Conservation (phyloP, 1,139 yeast species). For the Petasospora fabianii region DNA sequence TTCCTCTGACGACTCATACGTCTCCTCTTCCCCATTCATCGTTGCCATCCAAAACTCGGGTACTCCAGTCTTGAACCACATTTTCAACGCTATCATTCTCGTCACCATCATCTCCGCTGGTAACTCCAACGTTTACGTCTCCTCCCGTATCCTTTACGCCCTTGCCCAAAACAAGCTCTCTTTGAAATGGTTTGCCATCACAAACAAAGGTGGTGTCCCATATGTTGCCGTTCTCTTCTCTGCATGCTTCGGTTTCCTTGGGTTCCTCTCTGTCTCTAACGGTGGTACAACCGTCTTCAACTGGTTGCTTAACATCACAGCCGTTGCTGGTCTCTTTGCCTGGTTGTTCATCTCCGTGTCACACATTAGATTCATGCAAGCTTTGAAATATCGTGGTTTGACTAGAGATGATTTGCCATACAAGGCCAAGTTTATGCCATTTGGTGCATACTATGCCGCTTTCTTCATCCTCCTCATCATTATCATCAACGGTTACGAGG, state of each 20-base stretch:
- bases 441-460: conserved; percentile 55
- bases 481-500: conserved; percentile 60
- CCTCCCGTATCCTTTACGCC: conserved; percentile 48
- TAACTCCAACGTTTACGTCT: conserved; percentile 56
- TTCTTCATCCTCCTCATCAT: conserved; percentile 47
- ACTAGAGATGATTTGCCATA: conserved; percentile 64
- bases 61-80: conserved; percentile 49
- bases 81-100: conserved; percentile 54
- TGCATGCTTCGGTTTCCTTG: conserved; percentile 57
- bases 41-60: conserved; percentile 48
- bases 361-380: conserved; percentile 63
- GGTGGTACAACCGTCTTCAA: conserved; percentile 69
- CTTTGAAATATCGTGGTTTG: conserved; percentile 54
- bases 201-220: conserved; percentile 67
- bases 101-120: conserved; percentile 63
- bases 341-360: conserved; percentile 67
- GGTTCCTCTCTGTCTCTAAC: conserved; percentile 62
- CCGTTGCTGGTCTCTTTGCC: conserved; percentile 61
- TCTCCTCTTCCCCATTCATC: conserved; percentile 55
- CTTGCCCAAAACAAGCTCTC: conserved; percentile 49
- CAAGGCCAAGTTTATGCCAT: conserved; percentile 64
- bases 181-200: conserved; percentile 46
- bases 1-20: conserved; percentile 37
- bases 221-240: conserved; percentile 54
- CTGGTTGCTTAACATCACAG: conserved; percentile 75